Evolutionary conservation across 2,329 filamentous ascomycete genomes (phyloP).

Genomic region (Stagonosporopsis cucurbitacearum): DNA sequence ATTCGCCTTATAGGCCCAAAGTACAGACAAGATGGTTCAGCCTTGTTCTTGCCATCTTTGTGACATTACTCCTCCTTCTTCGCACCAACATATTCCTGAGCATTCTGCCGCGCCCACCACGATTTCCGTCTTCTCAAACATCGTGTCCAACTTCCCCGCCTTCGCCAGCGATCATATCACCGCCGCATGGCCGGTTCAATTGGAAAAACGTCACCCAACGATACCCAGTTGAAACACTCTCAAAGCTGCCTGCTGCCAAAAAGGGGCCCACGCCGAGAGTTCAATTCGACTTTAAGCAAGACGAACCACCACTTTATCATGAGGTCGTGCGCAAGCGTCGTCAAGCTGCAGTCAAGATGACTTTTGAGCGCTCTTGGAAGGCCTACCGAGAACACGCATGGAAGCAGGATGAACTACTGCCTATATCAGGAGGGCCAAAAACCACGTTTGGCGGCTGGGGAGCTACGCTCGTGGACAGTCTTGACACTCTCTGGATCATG

Average conservation of each 20-base stretch:
- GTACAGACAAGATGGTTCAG: slow-evolving; percentile 23
- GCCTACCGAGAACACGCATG: slow-evolving; percentile 81
- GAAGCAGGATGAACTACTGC: slow-evolving; percentile 82
- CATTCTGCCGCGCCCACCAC: slow-evolving; percentile 18
- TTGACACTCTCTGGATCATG: slow-evolving; percentile 75
- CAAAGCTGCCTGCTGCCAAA: slow-evolving; percentile 74
- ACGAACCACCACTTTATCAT: slow-evolving; percentile 51
- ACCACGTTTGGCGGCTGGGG: slow-evolving; percentile 92
- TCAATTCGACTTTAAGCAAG: slow-evolving; percentile 69
- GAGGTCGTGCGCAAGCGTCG: slow-evolving; percentile 64
- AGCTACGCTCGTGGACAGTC: slow-evolving; percentile 77
- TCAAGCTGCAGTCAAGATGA: slow-evolving; percentile 70
- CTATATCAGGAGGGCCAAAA: slow-evolving; percentile 68
- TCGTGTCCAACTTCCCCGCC: slow-evolving; percentile 26
- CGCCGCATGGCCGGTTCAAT: slow-evolving; percentile 15
- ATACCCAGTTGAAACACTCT: slow-evolving; percentile 62
- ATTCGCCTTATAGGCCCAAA: slow-evolving; percentile 15
- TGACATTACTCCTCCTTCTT: slow-evolving; percentile 19
- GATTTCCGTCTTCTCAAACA: slow-evolving; percentile 16
- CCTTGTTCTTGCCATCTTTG: slow-evolving; percentile 19
- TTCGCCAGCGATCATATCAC: slow-evolving; percentile 15
- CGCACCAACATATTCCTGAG: slow-evolving; percentile 5
- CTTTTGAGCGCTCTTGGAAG: slow-evolving; percentile 77
- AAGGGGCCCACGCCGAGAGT: slow-evolving; percentile 72
- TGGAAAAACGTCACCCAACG: slow-evolving; percentile 24